Conservation (phyloP, 768 basidiomycete genomes). For the Butyriboletus loyo region DNA sequence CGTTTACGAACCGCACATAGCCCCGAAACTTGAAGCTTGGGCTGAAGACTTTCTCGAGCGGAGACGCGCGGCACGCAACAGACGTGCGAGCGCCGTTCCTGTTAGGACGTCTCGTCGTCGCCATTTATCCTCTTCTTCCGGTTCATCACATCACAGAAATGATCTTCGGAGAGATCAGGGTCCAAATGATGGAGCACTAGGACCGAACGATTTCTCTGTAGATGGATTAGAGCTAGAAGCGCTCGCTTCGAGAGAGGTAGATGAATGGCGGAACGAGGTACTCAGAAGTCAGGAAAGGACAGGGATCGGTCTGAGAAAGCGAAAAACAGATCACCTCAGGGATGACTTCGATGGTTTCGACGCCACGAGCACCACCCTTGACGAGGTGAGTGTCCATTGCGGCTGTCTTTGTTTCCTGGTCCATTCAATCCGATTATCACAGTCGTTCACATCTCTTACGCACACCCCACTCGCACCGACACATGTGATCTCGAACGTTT, state of each 20-base stretch:
- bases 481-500: conserved; percentile 43
- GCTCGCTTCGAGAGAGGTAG: conserved; percentile 48
- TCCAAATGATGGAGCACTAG: conserved; percentile 6
- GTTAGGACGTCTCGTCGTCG: conserved; percentile 18
- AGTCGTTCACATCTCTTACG: conserved; percentile 47
- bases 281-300: conserved; percentile 28
- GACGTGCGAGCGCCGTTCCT: conserved; percentile 25
- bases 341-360: conserved; percentile 18
- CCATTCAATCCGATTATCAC: neutral
- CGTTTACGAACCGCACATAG: conserved; percentile 68
- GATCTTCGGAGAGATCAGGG: neutral
- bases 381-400: conserved; percentile 42
- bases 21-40: conserved; percentile 53
- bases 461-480: conserved; percentile 49
- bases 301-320: conserved; percentile 1
- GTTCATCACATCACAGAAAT: conserved; percentile 4
- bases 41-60: conserved; percentile 32
- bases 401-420: neutral
- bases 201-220: conserved; percentile 12
- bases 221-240: conserved; percentile 48
- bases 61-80: conserved; percentile 28
- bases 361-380: conserved; percentile 33
- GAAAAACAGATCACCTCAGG: conserved; percentile 3
- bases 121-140: conserved; percentile 9
- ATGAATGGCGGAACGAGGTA: conserved; percentile 50